Evolutionary conservation across 2,329 filamentous ascomycete genomes (phyloP).

Genomic region (Fusarium piperis): DNA sequence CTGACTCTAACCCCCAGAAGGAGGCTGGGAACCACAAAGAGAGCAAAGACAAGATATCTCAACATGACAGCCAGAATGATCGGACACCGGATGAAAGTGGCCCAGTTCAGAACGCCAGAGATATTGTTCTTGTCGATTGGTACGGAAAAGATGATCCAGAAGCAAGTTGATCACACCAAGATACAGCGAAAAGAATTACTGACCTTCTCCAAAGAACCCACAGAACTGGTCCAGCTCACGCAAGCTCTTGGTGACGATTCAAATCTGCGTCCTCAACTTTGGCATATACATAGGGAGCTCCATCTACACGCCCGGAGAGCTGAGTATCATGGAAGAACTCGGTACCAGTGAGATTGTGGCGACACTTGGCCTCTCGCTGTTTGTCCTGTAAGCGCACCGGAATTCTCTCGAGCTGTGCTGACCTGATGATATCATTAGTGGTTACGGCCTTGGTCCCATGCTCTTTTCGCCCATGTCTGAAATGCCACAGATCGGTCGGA

Average conservation of each 20-base stretch:
- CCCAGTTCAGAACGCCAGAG: background rate
- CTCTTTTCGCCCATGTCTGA: conserved; percentile 31
- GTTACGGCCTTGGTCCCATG: conserved; percentile 23
- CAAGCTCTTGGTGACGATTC: conserved; percentile 1
- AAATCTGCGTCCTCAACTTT: conserved; percentile 15
- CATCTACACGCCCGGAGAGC: conserved; percentile 12
- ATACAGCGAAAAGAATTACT: background rate
- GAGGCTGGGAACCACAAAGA: background rate
- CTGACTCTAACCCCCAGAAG: background rate
- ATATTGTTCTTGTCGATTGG: background rate
- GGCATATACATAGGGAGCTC: conserved; percentile 14
- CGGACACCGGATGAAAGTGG: background rate
- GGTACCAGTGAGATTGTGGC: conserved; percentile 1
- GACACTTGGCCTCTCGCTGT: background rate
- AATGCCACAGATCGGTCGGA: conserved; percentile 29
- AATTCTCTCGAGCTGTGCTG: background rate
- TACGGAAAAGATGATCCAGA: background rate
- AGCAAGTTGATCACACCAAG: background rate
- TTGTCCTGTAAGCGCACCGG: background rate
- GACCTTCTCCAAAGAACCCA: background rate
- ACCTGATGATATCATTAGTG: background rate
- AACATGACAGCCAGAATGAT: background rate
- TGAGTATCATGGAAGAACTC: background rate
- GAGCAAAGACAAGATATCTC: background rate
- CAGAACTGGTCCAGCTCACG: background rate